These are phyloP conservation scores for Pythium sp. DNA, from an alignment of 352 stramenopile species.

Conservation along the genomic window DNA sequence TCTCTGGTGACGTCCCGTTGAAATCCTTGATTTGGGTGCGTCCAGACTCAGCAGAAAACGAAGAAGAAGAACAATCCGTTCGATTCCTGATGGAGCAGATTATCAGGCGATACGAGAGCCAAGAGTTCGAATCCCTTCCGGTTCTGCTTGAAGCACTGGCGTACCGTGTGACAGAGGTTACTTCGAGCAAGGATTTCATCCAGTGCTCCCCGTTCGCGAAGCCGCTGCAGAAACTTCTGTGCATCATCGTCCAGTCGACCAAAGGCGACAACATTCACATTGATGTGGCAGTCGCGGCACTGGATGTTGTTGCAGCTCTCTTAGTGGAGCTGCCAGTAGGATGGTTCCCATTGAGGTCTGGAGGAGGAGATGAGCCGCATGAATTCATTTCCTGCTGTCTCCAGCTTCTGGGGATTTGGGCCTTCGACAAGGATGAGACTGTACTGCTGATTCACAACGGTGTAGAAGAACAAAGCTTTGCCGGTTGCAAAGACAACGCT, in stretches of 20 bases:
- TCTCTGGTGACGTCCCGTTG: slow-evolving; percentile 20
- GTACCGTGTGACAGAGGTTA: slow-evolving; percentile 20
- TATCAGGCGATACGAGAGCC: slow-evolving; percentile 18
- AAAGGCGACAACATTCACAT: background rate
- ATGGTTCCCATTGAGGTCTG: background rate
- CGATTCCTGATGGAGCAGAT: slow-evolving; percentile 28
- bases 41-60: slow-evolving; percentile 1
- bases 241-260: background rate
- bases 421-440: background rate
- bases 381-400: slow-evolving; percentile 6
- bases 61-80: slow-evolving; percentile 20
- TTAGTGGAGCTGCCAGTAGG: background rate
- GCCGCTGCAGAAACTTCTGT: slow-evolving; percentile 10
- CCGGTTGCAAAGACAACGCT: background rate
- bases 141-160: slow-evolving; percentile 25
- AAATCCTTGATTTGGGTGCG: slow-evolving; percentile 32
- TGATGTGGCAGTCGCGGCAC: background rate
- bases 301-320: slow-evolving; percentile 1
- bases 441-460: slow-evolving; percentile 1
- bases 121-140: slow-evolving; percentile 20
- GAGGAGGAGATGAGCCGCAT: background rate
- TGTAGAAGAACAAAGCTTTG: background rate
- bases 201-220: slow-evolving; percentile 14
- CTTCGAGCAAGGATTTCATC: slow-evolving; percentile 20
- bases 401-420: background rate